A percentile compares a stretch with the other conserved stretches of the same genome.
phyloP scores from a whole-genome alignment of 352 stramenopile species.

The Pythium myriotylum region DNA sequence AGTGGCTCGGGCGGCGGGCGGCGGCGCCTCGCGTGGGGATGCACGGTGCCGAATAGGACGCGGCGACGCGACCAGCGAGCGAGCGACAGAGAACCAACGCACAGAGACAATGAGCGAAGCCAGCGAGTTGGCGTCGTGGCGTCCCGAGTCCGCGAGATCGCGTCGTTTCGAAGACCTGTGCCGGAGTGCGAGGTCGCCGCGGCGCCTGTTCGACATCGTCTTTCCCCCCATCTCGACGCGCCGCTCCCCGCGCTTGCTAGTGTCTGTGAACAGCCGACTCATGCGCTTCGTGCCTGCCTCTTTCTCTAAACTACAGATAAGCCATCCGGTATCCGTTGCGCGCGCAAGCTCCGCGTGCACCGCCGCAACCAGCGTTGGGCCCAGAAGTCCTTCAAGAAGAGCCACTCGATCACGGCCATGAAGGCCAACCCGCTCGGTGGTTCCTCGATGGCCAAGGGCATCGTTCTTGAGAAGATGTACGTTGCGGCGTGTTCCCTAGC shows the following conservation, averaged over 20 bases:
- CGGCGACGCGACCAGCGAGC: neutral
- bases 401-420: conserved; percentile 98
- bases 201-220: too few relatives aligned
- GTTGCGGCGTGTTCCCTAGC: too few relatives aligned
- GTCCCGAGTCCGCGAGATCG: too few relatives aligned
- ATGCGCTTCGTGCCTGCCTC: neutral
- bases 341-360: conserved; percentile 99
- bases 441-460: conserved; percentile 99
- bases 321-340: conserved; percentile 98
- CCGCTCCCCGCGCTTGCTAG: neutral
- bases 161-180: too few relatives aligned
- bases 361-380: conserved; percentile 97
- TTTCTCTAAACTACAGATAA: conserved; percentile 85
- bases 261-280: neutral
- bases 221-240: too few relatives aligned
- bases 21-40: too few relatives aligned
- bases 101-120: too few relatives aligned
- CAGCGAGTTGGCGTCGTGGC: too few relatives aligned
- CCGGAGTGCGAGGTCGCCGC: too few relatives aligned
- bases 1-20: too few relatives aligned
- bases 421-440: conserved; percentile 99
- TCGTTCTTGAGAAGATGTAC: conserved; percentile 99
- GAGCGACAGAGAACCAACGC: too few relatives aligned
- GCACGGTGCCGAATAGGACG: too few relatives aligned
- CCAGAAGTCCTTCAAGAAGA: conserved; percentile 99